Evolutionary conservation across 2,329 filamentous ascomycete genomes (phyloP), one percentile per base, ranked within the genome.

Genomic region (Torrubiella hemipterigena): DNA sequence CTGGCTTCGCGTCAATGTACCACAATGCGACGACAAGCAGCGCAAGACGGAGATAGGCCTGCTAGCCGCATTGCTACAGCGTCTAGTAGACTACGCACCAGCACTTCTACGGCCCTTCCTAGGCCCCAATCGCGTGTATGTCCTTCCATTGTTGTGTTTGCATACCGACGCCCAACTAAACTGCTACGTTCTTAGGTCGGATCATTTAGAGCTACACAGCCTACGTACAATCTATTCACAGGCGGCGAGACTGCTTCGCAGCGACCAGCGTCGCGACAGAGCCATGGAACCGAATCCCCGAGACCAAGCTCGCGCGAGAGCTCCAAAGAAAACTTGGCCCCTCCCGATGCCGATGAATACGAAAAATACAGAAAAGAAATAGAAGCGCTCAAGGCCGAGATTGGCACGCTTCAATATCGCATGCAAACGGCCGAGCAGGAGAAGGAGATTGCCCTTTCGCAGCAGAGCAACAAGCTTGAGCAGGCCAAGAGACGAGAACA

Each of bases 341-440:
- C 72, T 0, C 59, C 67, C 2, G 71, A 74, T 36, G 63, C 64
- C n/a, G 66, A 73, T 36, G 63, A 68, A 33, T 72, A 73, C 46
- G 71, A 76, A 46, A 64, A 60, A 27, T 71, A 69, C 47, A 61
- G 65, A 29, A 65, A 59, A 33, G 61, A 61, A 21, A 71, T 69
- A 37, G 87, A 96, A 47, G 80, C 87, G 41, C 67, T 96, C 17
- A 87, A 89, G 48, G 84, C 89, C 3, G 85, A 95, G 55, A 65
- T 96, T 25, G 91, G 87, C 38, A 83, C 85, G 0, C 63, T 95
- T 30, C 79, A 78, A 38, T 98, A 95, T 58, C 84, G 89, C 36
- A 68, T 94, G 42, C 82, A 86, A 46, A 89, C 82, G 13, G 63
- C 83, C 32, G 87, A 89, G 46, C 84, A 94, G 44, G 89, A 96